Base-by-base conservation (phyloP, 129 eudicot genomes). In the Flaveria sonorensis region DNA sequence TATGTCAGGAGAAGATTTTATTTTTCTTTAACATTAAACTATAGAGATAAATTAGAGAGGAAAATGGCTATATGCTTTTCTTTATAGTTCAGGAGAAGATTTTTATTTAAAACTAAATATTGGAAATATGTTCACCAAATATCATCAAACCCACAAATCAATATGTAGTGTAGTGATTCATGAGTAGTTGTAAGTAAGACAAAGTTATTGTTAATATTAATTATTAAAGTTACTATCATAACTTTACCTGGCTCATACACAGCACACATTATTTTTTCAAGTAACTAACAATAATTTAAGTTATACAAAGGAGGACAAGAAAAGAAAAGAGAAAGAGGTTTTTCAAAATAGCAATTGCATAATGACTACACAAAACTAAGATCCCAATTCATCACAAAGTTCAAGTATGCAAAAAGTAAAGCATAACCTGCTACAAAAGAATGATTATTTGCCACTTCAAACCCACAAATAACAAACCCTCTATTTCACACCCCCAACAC, bases 341-440 rank as follows among this genome's bases (percentile, higher is more conserved):
- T 39, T 69, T 45, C 39, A 23, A 43, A 47, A 65, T 13, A 30
- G 16, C 39, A 32, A 4, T 32, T 32, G 39, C 39, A 43, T 9
- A 13, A 69, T 14, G 73, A 21, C 16, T 10, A 32, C 15, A 23
- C 42, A 23, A 20, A 7, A 56, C 28, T 1, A 20, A 56, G 30
- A 72, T 11, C 19, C 39, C 67, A 13, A 52, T 19, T 53, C 51
- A 72, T 72, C 52, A 55, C 16, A 9, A 32, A 4, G 39, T 32
- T 32, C 39, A 23, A 23, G 69, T 43, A 73, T 42, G 69, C 28
- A 59, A 61, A 43, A 73, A 26, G 69, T 42, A 67, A 20, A 43
- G 42, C 69, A 73, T 43, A 72, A 71, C 43, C 42, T 32, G 65
- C 46, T 53, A 50, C 21, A 70, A 70, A 70, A 70, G 60, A 10